Base-by-base conservation (phyloP, 768 basidiomycete species). In the Tricholoma furcatifolium region DNA sequence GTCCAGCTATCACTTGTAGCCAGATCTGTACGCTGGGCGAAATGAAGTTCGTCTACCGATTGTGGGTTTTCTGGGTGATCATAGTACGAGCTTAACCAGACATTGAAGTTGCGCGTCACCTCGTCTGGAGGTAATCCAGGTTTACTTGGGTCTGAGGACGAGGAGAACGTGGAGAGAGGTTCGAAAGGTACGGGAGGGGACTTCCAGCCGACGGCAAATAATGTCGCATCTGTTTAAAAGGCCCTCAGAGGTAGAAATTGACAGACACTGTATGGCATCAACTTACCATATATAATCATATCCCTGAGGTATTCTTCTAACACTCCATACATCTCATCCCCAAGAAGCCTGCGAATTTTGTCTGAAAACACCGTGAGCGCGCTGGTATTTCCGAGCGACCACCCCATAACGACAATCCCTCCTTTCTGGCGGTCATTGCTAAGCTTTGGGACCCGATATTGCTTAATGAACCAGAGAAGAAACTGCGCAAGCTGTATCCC, bases 341-440 rank as follows among this genome's bases (percentile, higher is more conserved):
- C 47, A 24, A 75, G 52, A 20, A 63, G 44, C 27, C 27, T 7
- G 7, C 27, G 27, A 2, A 47, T 27, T 1, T 59, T 60, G 34
- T 67, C 54, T 0, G 60, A 62, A 18, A 74, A 61, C 7, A 74
- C 43, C 18, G 69, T 31, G 23, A 72, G 59, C 4, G 59, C 43
- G 3, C 63, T 63, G n/a, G 63, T 55, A 17, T 50, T 60, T 1
- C 74, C 75, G 34, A 68, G 55, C 9, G 73, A 73, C 74, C 74
- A 76, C 15, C 73, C 74, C 58, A 72, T 50, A 11, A 74, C 36
- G 4, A 66, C 62, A 12, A 75, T 50, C 2, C 75, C 75, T 9
- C 75, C 74, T 1, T 36, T 50, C 12, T 53, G 62, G 7, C 64
- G 54, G 35, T 74, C 63, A 4, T 24, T 41, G 21, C 36, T 65